phyloP scores from a whole-genome alignment of 225 moss, liverwort and hornwort genomes.

The Pseudoscleropodium purum region DNA sequence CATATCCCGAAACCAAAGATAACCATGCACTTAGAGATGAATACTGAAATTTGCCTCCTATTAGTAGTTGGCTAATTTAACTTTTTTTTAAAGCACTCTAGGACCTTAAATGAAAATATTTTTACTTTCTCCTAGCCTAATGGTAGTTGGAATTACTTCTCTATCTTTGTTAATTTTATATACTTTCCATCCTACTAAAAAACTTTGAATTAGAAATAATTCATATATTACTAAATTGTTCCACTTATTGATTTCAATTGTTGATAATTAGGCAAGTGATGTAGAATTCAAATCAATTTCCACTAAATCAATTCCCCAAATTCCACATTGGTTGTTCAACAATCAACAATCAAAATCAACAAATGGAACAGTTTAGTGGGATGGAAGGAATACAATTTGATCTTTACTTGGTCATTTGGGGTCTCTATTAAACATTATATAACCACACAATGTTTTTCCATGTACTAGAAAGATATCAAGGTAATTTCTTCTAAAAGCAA shows the following conservation, averaged over 20 bases:
- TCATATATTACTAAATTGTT: accelerated
- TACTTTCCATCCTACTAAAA: accelerated
- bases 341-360: not conserved
- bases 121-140: not conserved
- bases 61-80: not conserved
- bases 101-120: accelerated
- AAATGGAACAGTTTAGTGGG: accelerated
- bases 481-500: too few species aligned
- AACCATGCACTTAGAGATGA: not conserved
- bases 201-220: accelerated
- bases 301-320: not conserved
- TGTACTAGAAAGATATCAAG: accelerated
- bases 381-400: not conserved
- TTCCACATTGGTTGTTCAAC: not conserved
- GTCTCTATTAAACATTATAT: accelerated
- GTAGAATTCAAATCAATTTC: not conserved
- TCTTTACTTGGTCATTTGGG: accelerated
- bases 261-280: accelerated
- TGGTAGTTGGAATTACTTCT: not conserved
- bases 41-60: not conserved
- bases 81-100: accelerated
- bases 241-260: not conserved
- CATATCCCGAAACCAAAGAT: not conserved
- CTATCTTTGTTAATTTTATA: not conserved
- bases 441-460: not conserved